phyloP scores from a whole-genome alignment of 164 flowering plant species.

The Liquidambar formosana region DNA sequence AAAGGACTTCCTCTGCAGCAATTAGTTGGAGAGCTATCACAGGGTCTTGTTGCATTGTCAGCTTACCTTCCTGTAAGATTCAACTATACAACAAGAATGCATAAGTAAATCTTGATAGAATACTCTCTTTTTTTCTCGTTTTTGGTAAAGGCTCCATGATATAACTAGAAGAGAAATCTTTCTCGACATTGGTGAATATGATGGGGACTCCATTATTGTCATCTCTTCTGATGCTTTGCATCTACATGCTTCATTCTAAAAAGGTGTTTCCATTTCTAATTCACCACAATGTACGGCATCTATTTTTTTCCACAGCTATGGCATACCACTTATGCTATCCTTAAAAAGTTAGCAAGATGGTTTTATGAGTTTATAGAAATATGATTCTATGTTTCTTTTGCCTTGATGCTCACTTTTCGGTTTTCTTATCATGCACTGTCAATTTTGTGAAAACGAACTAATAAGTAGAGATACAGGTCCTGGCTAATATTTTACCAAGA shows the following conservation, averaged over 20 bases:
- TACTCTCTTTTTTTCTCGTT: background rate
- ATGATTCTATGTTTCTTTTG: background rate
- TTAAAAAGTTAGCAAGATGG: background rate
- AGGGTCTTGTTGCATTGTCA: conserved; percentile 33
- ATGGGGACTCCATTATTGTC: background rate
- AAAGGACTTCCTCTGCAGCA: conserved; percentile 42
- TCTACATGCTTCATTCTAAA: background rate
- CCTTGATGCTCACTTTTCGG: too few relatives aligned
- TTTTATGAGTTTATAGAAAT: background rate
- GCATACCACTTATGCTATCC: too few relatives aligned
- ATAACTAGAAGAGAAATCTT: background rate
- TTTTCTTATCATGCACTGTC: too few relatives aligned
- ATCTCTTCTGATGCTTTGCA: background rate
- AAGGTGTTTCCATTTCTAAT: too few relatives aligned
- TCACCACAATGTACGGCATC: too few relatives aligned
- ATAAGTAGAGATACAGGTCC: conserved; percentile 34
- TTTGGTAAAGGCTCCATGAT: background rate
- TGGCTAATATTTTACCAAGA: conserved; percentile 47
- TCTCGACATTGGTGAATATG: background rate
- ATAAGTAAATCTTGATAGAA: background rate
- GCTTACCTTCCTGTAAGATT: conserved; percentile 55
- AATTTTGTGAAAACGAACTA: too few relatives aligned
- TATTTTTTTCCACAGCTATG: background rate
- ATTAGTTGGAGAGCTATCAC: conserved; percentile 37
- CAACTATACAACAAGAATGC: background rate